Conservation (phyloP, 495 filamentous ascomycete species). For the Podospora pseudopauciseta region DNA sequence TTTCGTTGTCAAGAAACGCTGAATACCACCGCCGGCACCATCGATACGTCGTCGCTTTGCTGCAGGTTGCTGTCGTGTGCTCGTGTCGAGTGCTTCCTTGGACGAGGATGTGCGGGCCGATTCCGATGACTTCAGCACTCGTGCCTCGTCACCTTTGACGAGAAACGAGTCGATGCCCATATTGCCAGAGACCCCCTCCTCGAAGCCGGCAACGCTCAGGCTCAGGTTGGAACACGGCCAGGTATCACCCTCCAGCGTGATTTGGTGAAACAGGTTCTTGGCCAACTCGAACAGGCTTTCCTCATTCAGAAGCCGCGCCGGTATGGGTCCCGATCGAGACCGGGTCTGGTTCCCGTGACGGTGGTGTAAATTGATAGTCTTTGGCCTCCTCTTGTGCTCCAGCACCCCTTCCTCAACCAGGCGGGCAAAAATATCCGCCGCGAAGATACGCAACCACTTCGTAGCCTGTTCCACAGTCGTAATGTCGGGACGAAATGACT, state of each 20-base stretch:
- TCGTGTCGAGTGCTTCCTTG: constrained; percentile 16
- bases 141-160: constrained; percentile 72
- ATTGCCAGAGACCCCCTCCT: constrained; percentile 80
- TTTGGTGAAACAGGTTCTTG: constrained; percentile 69
- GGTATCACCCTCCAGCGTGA: constrained; percentile 67
- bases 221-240: constrained; percentile 89
- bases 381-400: constrained; percentile 83
- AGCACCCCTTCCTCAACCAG: constrained; percentile 89
- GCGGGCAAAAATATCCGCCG: constrained; percentile 84
- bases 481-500: constrained; percentile 87
- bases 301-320: constrained; percentile 71
- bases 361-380: constrained; percentile 78
- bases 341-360: constrained; percentile 65
- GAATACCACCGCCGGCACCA: constrained; percentile 45
- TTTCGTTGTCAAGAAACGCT: constrained; percentile 55
- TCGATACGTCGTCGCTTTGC: constrained; percentile 55
- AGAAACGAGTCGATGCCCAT: constrained; percentile 82
- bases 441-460: constrained; percentile 89
- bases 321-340: constrained; percentile 71
- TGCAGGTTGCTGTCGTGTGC: constrained; percentile 35
- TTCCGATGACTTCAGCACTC: constrained; percentile 32
- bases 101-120: constrained; percentile 19
- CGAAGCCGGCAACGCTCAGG: constrained; percentile 81
- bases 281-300: constrained; percentile 71
- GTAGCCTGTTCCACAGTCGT: constrained; percentile 73